Evolutionary conservation across 208 protist genomes (phyloP).

Genomic region (Trypanosoma caninum): DNA sequence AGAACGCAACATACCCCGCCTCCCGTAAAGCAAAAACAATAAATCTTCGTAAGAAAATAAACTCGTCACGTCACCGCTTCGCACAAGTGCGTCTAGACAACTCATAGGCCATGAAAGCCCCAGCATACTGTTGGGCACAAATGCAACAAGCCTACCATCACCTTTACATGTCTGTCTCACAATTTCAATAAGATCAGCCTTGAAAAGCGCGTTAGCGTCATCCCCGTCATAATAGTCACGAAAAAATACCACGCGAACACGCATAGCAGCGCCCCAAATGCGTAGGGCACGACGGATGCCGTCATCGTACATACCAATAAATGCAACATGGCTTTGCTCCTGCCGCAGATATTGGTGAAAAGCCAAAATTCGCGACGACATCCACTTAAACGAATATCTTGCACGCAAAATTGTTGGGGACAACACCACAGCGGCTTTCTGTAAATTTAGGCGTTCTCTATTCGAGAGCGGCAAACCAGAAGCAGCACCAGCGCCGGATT

Average conservation of each 20-base stretch:
- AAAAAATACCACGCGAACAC: conserved; percentile 51
- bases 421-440: not conserved
- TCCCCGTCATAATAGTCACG: conserved; percentile 18
- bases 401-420: not conserved
- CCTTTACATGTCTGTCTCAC: conserved; percentile 44
- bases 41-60: conserved; percentile 71
- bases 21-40: conserved; percentile 35
- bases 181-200: conserved; percentile 44
- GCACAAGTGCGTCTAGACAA: conserved; percentile 52
- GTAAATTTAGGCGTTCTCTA: not conserved
- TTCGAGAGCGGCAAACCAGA: not conserved
- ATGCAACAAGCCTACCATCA: conserved; percentile 48
- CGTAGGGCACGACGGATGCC: conserved; percentile 53
- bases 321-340: conserved; percentile 35
- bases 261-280: conserved; percentile 45
- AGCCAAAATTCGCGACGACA: conserved; percentile 2
- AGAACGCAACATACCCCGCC: conserved; percentile 19
- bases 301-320: conserved; percentile 45
- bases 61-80: conserved; percentile 56
- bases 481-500: not conserved
- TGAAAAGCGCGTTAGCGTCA: conserved; percentile 36
- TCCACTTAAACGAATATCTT: conserved; percentile 6
- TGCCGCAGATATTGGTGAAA: conserved; percentile 24
- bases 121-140: conserved; percentile 56
- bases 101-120: conserved; percentile 37